Evolutionary conservation across 257 asterid genomes (phyloP).

Genomic region (Lithospermum erythrorhizon): DNA sequence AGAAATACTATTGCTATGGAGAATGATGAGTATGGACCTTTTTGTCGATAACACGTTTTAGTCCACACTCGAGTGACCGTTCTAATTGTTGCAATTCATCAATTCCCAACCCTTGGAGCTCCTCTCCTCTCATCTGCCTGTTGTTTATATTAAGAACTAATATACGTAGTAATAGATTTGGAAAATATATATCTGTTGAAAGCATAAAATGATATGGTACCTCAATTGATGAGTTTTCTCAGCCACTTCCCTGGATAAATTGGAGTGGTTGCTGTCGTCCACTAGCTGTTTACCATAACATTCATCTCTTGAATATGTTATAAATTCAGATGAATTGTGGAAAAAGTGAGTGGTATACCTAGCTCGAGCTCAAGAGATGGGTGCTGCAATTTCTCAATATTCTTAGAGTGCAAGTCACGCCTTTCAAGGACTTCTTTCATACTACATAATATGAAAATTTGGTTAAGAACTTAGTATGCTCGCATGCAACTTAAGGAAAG

Average conservation of each 20-base stretch:
- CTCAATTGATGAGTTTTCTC: conserved; percentile 57
- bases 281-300: conserved; percentile 41
- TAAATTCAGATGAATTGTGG: not conserved
- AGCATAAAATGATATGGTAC: conserved; percentile 17
- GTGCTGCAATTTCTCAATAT: conserved; percentile 53
- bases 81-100: conserved; percentile 71
- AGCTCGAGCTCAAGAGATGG: conserved; percentile 84
- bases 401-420: conserved; percentile 64
- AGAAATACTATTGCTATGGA: not conserved
- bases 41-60: conserved; percentile 52
- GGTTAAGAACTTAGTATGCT: no score
- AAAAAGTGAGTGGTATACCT: not conserved
- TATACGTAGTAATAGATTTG: not conserved
- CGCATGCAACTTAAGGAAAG: no score
- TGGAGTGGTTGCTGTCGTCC: conserved; percentile 47
- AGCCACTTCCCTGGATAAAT: conserved; percentile 57
- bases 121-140: conserved; percentile 95
- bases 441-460: conserved; percentile 13
- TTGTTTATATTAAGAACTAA: not conserved
- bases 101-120: conserved; percentile 64
- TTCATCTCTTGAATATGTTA: not conserved
- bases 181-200: not conserved
- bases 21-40: conserved; percentile 30
- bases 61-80: conserved; percentile 60
- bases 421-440: conserved; percentile 72